phyloP scores from a whole-genome alignment of 495 filamentous ascomycete species.

The Cercophora sp. region DNA sequence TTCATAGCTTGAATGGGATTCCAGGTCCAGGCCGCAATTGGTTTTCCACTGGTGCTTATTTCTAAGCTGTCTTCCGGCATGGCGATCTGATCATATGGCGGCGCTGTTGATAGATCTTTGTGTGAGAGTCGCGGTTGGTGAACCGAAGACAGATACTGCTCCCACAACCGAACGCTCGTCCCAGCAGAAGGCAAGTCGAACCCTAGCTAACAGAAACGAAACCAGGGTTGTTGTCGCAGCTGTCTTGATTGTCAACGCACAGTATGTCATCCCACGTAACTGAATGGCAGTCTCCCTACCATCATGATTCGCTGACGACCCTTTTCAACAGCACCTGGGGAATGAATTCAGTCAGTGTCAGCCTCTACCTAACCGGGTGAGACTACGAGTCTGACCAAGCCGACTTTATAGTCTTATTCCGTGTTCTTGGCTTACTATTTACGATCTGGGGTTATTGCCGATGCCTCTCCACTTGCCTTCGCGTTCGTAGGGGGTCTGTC shows the following conservation, averaged over 20 bases:
- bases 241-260: slow-evolving; percentile 52
- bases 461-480: slow-evolving; percentile 55
- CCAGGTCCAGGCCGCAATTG: too few relatives aligned
- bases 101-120: too few relatives aligned
- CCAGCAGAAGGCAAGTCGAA: too few relatives aligned
- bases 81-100: too few relatives aligned
- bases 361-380: too few relatives aligned
- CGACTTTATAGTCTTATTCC: slow-evolving; percentile 50
- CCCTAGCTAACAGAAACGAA: too few relatives aligned
- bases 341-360: slow-evolving; percentile 45
- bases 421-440: slow-evolving; percentile 73
- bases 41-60: too few relatives aligned
- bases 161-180: too few relatives aligned
- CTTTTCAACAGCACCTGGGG: slow-evolving; percentile 50
- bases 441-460: slow-evolving; percentile 52
- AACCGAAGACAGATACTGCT: too few relatives aligned
- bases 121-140: too few relatives aligned
- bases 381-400: background rate
- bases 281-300: background rate
- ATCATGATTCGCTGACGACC: background rate
- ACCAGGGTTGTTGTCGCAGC: slow-evolving; percentile 53
- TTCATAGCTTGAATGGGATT: too few relatives aligned
- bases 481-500: slow-evolving; percentile 73
- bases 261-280: background rate
- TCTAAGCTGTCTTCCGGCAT: too few relatives aligned